These are phyloP conservation scores for Trypanosoma melophagium DNA, from an alignment of 208 protist species.

Conservation along the genomic window DNA sequence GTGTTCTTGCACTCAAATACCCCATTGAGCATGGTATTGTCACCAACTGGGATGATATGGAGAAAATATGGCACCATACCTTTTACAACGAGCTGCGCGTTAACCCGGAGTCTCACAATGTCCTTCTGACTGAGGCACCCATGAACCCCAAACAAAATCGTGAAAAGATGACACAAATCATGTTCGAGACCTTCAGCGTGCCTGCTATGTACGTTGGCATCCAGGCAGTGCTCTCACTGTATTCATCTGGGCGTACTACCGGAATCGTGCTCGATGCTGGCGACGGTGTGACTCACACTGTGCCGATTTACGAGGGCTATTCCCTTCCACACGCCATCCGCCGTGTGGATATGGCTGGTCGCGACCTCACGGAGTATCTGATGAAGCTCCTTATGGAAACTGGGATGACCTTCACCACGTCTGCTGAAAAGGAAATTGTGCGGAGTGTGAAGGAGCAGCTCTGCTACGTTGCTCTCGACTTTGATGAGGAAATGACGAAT, in stretches of 20 bases:
- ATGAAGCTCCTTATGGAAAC: slow-evolving; percentile 94
- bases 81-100: slow-evolving; percentile 99
- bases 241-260: slow-evolving; percentile 89
- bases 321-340: slow-evolving; percentile 84
- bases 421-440: slow-evolving; percentile 96
- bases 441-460: slow-evolving; percentile 95
- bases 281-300: slow-evolving; percentile 92
- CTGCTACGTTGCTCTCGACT: slow-evolving; percentile 94
- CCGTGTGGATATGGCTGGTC: slow-evolving; percentile 90
- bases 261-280: slow-evolving; percentile 94
- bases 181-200: slow-evolving; percentile 93
- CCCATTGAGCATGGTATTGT: slow-evolving; percentile 96
- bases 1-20: slow-evolving; percentile 93
- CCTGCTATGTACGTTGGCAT: slow-evolving; percentile 93
- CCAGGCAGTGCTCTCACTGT: slow-evolving; percentile 96
- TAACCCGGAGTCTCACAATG: slow-evolving; percentile 97
- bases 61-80: slow-evolving; percentile 98
- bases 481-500: slow-evolving; percentile 95
- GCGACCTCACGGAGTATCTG: slow-evolving; percentile 95
- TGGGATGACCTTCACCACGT: slow-evolving; percentile 96
- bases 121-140: slow-evolving; percentile 91
- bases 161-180: slow-evolving; percentile 95
- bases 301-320: slow-evolving; percentile 94
- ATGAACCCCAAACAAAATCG: slow-evolving; percentile 93
- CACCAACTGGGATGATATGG: slow-evolving; percentile 98